Conservation (phyloP, 345 rosid species). For the Hibiscus syriacus region DNA sequence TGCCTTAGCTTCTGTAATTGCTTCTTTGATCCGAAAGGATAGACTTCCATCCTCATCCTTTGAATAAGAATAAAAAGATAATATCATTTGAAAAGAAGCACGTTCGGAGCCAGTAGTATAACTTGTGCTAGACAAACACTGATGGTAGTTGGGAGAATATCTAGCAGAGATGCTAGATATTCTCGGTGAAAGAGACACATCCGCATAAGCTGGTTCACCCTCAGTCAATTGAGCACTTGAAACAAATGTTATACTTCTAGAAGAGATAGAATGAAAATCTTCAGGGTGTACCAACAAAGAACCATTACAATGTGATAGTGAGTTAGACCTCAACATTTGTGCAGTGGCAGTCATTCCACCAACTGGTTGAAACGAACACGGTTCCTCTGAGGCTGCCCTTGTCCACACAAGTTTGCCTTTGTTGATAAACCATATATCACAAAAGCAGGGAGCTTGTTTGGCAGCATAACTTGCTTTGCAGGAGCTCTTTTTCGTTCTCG, state of each 20-base stretch:
- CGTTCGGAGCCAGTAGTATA: constrained; percentile 19
- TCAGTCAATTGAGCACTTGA: constrained; percentile 21
- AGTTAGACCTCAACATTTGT: constrained; percentile 19
- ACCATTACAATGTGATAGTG: constrained; percentile 15
- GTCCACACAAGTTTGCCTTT: constrained; percentile 58
- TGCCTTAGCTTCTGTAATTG: constrained; percentile 24
- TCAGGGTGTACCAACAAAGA: constrained; percentile 11
- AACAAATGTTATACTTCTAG: constrained; percentile 9
- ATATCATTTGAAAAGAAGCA: constrained; percentile 24
- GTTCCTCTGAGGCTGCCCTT: constrained; percentile 41
- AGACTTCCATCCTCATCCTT: constrained; percentile 29
- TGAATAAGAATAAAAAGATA: constrained; percentile 29
- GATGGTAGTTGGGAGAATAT: constrained; percentile 9
- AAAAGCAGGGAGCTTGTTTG: constrained; percentile 41
- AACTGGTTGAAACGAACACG: constrained; percentile 6
- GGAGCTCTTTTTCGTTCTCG: constrained; percentile 44
- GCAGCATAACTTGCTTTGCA: constrained; percentile 40
- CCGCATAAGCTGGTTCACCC: constrained; percentile 18
- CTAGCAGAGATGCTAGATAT: too few species aligned
- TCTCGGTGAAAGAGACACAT: constrained; percentile 7
- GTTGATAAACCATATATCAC: constrained; percentile 60
- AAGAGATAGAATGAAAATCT: constrained; percentile 19
- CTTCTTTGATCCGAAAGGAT: constrained; percentile 24
- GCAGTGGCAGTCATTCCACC: constrained; percentile 7
- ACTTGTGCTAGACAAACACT: constrained; percentile 20